phyloP scores from a whole-genome alignment of 345 rosid genomes.

The Salix caprea region DNA sequence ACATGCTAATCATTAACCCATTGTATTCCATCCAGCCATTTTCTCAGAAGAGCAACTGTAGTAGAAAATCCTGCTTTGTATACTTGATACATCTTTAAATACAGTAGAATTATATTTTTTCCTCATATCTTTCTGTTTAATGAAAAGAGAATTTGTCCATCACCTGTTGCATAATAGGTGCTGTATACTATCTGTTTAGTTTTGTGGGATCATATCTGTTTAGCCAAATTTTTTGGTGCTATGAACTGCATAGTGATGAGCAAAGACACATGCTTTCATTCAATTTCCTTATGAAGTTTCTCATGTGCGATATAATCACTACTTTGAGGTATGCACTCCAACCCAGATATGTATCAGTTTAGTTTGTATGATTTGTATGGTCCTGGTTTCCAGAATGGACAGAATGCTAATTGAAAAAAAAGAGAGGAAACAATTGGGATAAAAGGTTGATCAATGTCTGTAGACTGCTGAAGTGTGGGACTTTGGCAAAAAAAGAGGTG shows the following conservation, averaged over 20 bases:
- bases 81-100: constrained; percentile 31
- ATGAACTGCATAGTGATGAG: constrained; percentile 2
- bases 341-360: background rate
- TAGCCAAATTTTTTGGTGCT: background rate
- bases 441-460: constrained; percentile 40
- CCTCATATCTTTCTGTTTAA: background rate
- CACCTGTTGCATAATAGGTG: no score
- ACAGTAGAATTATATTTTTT: constrained; percentile 24
- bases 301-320: background rate
- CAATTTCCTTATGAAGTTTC: background rate
- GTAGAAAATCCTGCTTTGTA: constrained; percentile 30
- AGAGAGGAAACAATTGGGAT: constrained; percentile 18
- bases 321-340: background rate
- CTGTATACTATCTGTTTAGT: background rate
- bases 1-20: background rate
- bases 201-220: background rate
- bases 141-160: background rate
- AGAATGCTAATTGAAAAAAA: constrained; percentile 43
- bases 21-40: constrained; percentile 7
- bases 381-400: constrained; percentile 29
- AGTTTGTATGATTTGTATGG: background rate
- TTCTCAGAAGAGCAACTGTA: constrained; percentile 13
- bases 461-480: constrained; percentile 60
- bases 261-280: background rate
- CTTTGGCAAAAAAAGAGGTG: constrained; percentile 48